Base-by-base conservation (phyloP, 192 early-diverging fungal species). In the Coemansia sp. region DNA sequence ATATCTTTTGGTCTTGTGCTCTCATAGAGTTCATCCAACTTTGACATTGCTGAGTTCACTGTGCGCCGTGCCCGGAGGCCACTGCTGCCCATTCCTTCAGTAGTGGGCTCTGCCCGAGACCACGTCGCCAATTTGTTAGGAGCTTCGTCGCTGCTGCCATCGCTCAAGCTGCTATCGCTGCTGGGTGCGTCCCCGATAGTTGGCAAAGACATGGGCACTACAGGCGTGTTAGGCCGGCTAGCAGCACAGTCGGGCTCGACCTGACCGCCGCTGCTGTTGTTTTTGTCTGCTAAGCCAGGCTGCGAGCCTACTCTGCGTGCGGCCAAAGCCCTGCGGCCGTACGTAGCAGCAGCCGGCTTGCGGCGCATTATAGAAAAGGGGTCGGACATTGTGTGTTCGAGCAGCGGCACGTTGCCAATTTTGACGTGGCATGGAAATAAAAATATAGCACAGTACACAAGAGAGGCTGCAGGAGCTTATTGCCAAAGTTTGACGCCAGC, bases 301-400 rank as follows among this genome's bases (percentile, higher is more conserved):
- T 47, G 45, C 5, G 45, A 31, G 17, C 45, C 65, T n/a, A 63
- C 51, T 52, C 73, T 48, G 14, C 73, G 73, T 8, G 73, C 67
- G 23, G 58, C 63, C 37, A 64, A 49, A 25, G 73, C 67, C 34
- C 61, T 68, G 50, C 73, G 73, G 17, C 73, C 73, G 15, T 77
- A 77, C 32, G 73, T 77, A 7, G 65, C 56, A 9, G 54, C 48
- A 2, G 58, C 62, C 1, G 73, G 62, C 43, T 60, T 69, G 48
- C 67, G 73, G 10, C 73, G 73, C 48, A 77, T 50, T 37, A 39
- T 65, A 35, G 61, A 55, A 50, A 77, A 77, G 11, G 73, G 73
- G 58, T 77, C 66, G 2, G 63, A 35, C 73, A 70, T 70, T 30
- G 8, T 29, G 50, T 50, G 42, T 14, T 30, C 35, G 5, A 32